Evolutionary conservation across 169 alveolate species (phyloP).

Genomic region (Condylostoma magnum): DNA sequence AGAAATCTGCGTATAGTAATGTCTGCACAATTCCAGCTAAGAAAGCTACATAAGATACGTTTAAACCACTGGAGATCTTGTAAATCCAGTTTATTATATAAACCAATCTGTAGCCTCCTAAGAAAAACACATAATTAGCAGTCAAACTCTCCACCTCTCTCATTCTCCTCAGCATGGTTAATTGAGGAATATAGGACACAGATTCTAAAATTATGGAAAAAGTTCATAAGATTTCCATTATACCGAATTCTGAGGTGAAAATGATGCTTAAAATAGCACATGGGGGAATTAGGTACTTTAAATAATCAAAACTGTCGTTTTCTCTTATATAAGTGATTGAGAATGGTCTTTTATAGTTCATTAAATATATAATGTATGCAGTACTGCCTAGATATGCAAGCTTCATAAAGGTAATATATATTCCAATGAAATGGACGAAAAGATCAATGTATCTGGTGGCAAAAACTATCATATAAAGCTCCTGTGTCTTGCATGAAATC

Average conservation of each 20-base stretch:
- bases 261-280: slow-evolving; percentile 71
- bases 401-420: slow-evolving; percentile 93
- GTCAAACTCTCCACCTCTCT: slow-evolving; percentile 94
- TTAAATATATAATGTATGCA: slow-evolving; percentile 58
- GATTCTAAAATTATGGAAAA: slow-evolving; percentile 96
- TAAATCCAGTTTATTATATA: slow-evolving; percentile 92
- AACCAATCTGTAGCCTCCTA: slow-evolving; percentile 93
- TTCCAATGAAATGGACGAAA: slow-evolving; percentile 87
- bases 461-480: slow-evolving; percentile 93
- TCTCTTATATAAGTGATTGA: slow-evolving; percentile 89
- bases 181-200: slow-evolving; percentile 96
- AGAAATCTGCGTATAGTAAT: slow-evolving; percentile 92
- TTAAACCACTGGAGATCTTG: background rate
- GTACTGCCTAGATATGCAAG: slow-evolving; percentile 85
- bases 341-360: slow-evolving; percentile 43
- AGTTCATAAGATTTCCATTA: slow-evolving; percentile 91
- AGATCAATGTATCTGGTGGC: slow-evolving; percentile 82
- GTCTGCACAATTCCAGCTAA: slow-evolving; percentile 93
- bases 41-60: slow-evolving; percentile 83
- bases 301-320: slow-evolving; percentile 92
- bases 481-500: slow-evolving; percentile 95
- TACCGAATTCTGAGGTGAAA: slow-evolving; percentile 49
- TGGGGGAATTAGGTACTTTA: slow-evolving; percentile 85
- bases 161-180: slow-evolving; percentile 90
- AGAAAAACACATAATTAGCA: slow-evolving; percentile 92